Conservation (phyloP, 768 basidiomycete genomes). For the Zangia roseola region DNA sequence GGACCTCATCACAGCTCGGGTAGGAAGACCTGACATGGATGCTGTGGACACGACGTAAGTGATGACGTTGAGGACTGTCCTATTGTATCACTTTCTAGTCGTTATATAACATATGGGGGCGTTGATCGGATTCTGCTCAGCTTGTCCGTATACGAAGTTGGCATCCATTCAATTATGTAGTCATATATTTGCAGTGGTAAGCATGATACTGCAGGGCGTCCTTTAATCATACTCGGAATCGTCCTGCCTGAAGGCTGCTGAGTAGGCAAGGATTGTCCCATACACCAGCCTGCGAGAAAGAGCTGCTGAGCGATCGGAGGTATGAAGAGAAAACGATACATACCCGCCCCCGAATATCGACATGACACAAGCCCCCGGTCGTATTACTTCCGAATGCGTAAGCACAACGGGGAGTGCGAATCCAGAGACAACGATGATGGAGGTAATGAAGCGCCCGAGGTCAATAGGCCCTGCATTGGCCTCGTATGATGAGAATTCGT, state of each 20-base stretch:
- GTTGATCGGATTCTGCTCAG: not conserved
- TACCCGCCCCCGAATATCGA: slow-evolving; percentile 91
- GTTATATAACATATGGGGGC: not conserved
- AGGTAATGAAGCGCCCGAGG: slow-evolving; percentile 92
- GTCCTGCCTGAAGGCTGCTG: slow-evolving; percentile 78
- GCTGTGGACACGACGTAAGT: slow-evolving; percentile 5
- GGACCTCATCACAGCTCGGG: slow-evolving; percentile 27
- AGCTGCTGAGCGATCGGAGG: not conserved
- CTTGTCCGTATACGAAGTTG: slow-evolving; percentile 4
- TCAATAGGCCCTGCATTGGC: slow-evolving; percentile 73
- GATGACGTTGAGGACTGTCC: not conserved
- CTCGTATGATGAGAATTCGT: slow-evolving; percentile 83
- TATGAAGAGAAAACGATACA: slow-evolving; percentile 4
- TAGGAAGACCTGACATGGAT: slow-evolving; percentile 21
- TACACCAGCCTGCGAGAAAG: slow-evolving; percentile 64
- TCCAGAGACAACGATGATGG: slow-evolving; percentile 87
- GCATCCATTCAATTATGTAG: slow-evolving; percentile 11
- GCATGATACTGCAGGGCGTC: not conserved
- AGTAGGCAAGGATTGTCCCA: slow-evolving; percentile 86
- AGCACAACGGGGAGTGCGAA: slow-evolving; percentile 91
- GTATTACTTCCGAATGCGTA: slow-evolving; percentile 88
- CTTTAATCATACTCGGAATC: slow-evolving; percentile 74
- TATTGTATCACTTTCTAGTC: not conserved
- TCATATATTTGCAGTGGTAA: slow-evolving; percentile 16
- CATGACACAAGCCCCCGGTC: slow-evolving; percentile 85